Conservation (phyloP, 257 asterid species). For the Nicotiana tomentosiformis region DNA sequence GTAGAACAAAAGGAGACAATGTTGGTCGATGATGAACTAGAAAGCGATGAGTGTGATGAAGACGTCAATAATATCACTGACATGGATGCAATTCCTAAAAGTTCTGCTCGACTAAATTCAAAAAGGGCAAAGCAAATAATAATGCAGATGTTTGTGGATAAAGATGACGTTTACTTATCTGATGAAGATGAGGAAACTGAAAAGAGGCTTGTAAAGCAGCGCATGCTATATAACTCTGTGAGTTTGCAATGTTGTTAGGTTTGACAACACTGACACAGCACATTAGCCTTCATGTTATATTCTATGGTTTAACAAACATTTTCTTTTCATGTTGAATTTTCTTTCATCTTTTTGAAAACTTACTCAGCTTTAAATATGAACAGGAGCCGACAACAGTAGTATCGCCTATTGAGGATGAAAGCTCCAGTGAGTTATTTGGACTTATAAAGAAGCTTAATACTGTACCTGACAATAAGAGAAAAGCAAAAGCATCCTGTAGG, state of each 20-base stretch:
- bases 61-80: constrained; percentile 36
- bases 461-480: constrained; percentile 56
- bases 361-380: constrained; percentile 41
- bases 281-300: not conserved
- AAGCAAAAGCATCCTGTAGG: constrained; percentile 73
- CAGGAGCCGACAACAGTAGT: constrained; percentile 31
- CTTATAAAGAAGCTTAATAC: constrained; percentile 81
- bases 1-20: constrained; percentile 36
- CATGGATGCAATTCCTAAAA: constrained; percentile 33
- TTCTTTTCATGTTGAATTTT: not conserved
- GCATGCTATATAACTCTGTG: constrained; percentile 53
- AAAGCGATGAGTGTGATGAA: constrained; percentile 46
- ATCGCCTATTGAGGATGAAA: constrained; percentile 72
- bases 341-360: not conserved
- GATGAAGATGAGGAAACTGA: constrained; percentile 67
- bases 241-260: constrained; percentile 15
- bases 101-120: constrained; percentile 37
- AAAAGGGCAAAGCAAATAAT: constrained; percentile 74
- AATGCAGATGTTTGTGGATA: constrained; percentile 53
- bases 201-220: constrained; percentile 42
- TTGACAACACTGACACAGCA: not conserved
- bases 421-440: constrained; percentile 77
- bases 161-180: constrained; percentile 74
- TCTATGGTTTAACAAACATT: not conserved
- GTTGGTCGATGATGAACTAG: constrained; percentile 40